phyloP scores from a whole-genome alignment of 805 yeast species.

The Candida boidinii region DNA sequence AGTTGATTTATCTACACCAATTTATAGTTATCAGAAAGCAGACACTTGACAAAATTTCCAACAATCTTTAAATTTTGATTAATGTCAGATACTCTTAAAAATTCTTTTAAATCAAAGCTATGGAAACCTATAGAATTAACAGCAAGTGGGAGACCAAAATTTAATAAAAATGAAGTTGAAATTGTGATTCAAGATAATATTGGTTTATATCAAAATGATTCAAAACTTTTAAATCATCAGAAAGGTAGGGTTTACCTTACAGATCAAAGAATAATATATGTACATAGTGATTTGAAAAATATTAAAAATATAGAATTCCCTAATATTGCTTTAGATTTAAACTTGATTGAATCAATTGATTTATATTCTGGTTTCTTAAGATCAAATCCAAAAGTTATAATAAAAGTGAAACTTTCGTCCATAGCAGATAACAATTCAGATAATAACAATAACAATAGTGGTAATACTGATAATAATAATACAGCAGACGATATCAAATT shows the following conservation, averaged over 20 bases:
- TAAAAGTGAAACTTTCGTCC: constrained; percentile 10
- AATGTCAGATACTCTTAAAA: too few species aligned
- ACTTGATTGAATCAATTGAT: constrained; percentile 12
- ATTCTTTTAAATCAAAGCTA: constrained; percentile 7
- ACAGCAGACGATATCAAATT: background rate
- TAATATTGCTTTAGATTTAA: constrained; percentile 10
- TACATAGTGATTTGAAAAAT: constrained; percentile 35
- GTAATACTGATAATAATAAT: too few species aligned
- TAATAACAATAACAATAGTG: too few species aligned
- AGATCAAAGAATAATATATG: constrained; percentile 59
- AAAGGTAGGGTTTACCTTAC: constrained; percentile 77
- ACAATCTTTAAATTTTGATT: too few species aligned
- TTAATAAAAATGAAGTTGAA: constrained; percentile 34
- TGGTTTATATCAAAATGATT: constrained; percentile 75
- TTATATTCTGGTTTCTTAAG: constrained; percentile 51
- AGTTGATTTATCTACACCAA: background rate
- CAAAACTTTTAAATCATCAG: constrained; percentile 55
- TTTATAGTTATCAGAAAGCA: too few species aligned
- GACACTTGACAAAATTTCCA: too few species aligned
- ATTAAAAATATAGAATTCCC: constrained; percentile 1
- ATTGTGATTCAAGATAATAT: constrained; percentile 44
- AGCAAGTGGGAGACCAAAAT: constrained; percentile 23
- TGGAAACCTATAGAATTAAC: constrained; percentile 18
- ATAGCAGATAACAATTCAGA: constrained; percentile 18
- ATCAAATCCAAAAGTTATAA: constrained; percentile 68